These are phyloP conservation scores for Ogataea degrootiae DNA, from an alignment of 805 yeast species.

Conservation along the genomic window DNA sequence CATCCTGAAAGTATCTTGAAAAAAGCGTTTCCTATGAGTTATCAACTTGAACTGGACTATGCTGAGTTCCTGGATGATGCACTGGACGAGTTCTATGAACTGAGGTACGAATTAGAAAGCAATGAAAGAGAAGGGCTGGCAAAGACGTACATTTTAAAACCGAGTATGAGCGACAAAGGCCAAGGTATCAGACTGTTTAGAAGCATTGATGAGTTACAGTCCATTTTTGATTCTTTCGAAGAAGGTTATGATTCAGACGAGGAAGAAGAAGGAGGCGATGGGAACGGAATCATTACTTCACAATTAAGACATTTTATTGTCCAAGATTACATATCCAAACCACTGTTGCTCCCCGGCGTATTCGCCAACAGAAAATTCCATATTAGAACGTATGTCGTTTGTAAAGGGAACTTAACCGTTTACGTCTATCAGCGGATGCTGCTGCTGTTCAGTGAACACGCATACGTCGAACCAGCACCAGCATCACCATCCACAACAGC, in stretches of 20 bases:
- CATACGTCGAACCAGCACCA: conserved; percentile 33
- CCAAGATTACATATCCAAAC: conserved; percentile 71
- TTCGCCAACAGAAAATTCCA: conserved; percentile 79
- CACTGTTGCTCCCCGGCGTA: conserved; percentile 52
- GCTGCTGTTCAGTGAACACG: conserved; percentile 67
- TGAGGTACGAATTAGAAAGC: conserved; percentile 68
- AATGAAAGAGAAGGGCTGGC: conserved; percentile 28
- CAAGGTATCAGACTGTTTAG: conserved; percentile 87
- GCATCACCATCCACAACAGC: conserved; percentile 19
- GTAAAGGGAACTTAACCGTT: conserved; percentile 70
- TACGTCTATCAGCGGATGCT: conserved; percentile 77
- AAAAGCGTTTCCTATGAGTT: conserved; percentile 67
- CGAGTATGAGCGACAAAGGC: conserved; percentile 96
- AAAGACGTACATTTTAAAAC: conserved; percentile 85
- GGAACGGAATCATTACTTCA: conserved; percentile 71
- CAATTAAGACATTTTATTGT: conserved; percentile 88
- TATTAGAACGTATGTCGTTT: conserved; percentile 76
- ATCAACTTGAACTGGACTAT: conserved; percentile 81
- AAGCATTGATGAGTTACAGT: conserved; percentile 74
- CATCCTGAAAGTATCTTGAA: conserved; percentile 62
- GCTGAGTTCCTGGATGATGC: conserved; percentile 96
- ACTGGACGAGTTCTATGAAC: conserved; percentile 85
- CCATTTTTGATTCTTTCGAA: conserved; percentile 80
- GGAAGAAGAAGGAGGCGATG: conserved; percentile 43
- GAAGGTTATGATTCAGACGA: conserved; percentile 56